phyloP scores from a whole-genome alignment of 1,139 yeast species.

The Taphrina sp. region DNA sequence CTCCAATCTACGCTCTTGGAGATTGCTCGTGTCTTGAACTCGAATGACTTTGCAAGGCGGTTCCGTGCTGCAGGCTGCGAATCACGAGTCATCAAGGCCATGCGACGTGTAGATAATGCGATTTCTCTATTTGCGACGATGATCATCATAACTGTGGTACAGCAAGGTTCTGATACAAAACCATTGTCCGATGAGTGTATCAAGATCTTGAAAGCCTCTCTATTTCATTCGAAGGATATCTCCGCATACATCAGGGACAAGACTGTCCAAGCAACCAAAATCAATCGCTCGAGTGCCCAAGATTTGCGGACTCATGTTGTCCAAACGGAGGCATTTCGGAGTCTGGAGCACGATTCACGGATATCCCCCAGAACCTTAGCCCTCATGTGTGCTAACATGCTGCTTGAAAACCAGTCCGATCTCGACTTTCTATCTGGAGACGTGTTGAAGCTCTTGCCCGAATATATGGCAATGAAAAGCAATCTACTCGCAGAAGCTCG shows the following conservation, averaged over 20 bases:
- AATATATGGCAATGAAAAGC: too few species aligned
- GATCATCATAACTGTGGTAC: constrained; percentile 8
- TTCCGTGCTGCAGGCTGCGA: constrained; percentile 21
- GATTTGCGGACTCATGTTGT: constrained; percentile 10
- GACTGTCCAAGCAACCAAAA: not conserved
- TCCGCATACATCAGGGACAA: not conserved
- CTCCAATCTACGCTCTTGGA: constrained; percentile 17
- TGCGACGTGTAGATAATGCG: constrained; percentile 5
- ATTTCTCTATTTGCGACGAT: constrained; percentile 3
- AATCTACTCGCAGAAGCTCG: too few species aligned
- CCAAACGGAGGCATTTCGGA: constrained; percentile 14
- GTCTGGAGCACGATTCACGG: not conserved
- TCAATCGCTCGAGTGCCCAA: not conserved
- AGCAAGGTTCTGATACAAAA: not conserved
- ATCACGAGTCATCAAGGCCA: not conserved
- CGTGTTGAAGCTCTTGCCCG: too few species aligned
- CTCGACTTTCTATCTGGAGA: too few species aligned
- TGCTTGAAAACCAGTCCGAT: not conserved
- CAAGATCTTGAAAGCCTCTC: constrained; percentile 1
- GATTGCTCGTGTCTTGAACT: constrained; percentile 5
- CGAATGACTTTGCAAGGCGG: constrained; percentile 15
- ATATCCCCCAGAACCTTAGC: constrained; percentile 17
- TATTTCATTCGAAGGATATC: constrained; percentile 1
- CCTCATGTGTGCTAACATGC: not conserved
- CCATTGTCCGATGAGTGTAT: not conserved